phyloP scores from a whole-genome alignment of 345 rosid species.

The Citrus reticulata region DNA sequence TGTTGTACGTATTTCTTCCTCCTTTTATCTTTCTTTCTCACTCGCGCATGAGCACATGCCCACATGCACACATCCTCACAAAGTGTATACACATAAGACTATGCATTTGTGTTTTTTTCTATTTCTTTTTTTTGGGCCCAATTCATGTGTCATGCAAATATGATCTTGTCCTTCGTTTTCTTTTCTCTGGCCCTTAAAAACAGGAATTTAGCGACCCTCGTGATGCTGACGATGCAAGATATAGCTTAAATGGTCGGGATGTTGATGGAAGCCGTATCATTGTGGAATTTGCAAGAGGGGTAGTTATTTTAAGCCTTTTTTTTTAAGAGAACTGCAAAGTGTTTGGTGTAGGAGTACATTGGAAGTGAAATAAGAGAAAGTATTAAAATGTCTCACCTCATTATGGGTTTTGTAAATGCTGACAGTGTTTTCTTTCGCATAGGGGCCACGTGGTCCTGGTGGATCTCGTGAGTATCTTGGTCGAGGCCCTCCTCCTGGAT shows the following conservation, averaged over 20 bases:
- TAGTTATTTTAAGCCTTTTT: slow-evolving; percentile 11
- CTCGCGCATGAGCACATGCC: background rate
- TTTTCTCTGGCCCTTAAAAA: slow-evolving; percentile 15
- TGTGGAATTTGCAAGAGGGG: slow-evolving; percentile 94
- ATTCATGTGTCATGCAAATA: slow-evolving; percentile 18
- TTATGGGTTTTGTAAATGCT: background rate
- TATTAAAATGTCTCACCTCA: background rate
- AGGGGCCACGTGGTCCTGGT: slow-evolving; percentile 84
- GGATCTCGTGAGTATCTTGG: slow-evolving; percentile 75
- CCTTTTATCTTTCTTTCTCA: background rate
- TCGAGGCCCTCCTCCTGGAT: slow-evolving; percentile 96
- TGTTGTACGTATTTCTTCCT: slow-evolving; percentile 63
- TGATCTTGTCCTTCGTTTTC: slow-evolving; percentile 17
- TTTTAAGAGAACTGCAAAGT: background rate
- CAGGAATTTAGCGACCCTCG: slow-evolving; percentile 97
- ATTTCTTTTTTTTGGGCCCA: background rate
- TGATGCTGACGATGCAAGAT: slow-evolving; percentile 95
- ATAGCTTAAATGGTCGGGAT: slow-evolving; percentile 73
- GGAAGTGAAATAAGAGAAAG: background rate
- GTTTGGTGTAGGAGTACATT: too few relatives aligned
- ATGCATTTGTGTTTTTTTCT: background rate
- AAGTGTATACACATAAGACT: too few relatives aligned
- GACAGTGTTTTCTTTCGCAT: slow-evolving; percentile 6
- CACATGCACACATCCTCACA: background rate
- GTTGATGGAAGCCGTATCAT: slow-evolving; percentile 84